Evolutionary conservation across 805 yeast genomes (phyloP).

Genomic region (Ogataea populi-albae): DNA sequence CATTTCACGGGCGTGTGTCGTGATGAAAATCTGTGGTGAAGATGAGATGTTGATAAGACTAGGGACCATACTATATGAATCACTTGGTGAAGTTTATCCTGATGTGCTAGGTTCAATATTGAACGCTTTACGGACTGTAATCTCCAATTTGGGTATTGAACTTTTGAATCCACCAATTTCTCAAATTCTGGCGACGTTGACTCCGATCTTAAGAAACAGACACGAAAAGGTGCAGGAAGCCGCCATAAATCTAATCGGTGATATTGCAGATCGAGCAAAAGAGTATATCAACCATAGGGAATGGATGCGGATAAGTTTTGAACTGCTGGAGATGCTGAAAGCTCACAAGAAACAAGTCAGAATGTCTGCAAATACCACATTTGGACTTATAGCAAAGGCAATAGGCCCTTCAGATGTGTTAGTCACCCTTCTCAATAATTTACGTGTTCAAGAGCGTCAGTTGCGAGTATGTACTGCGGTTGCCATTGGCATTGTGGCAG

Average conservation of each 20-base stretch:
- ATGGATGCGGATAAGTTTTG: conserved; percentile 97
- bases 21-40: conserved; percentile 62
- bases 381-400: conserved; percentile 86
- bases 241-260: conserved; percentile 74
- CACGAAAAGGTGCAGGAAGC: conserved; percentile 89
- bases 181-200: conserved; percentile 80
- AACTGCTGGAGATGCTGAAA: conserved; percentile 82
- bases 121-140: conserved; percentile 63
- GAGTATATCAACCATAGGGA: conserved; percentile 86
- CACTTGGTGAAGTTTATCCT: conserved; percentile 91
- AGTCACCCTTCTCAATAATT: conserved; percentile 75
- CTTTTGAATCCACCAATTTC: conserved; percentile 75
- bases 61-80: conserved; percentile 78
- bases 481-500: conserved; percentile 96
- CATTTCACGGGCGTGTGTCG: conserved; percentile 62
- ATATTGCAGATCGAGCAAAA: conserved; percentile 75
- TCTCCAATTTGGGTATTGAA: conserved; percentile 56
- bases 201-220: conserved; percentile 86
- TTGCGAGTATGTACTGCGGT: conserved; percentile 95
- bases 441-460: conserved; percentile 93
- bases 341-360: conserved; percentile 75
- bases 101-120: conserved; percentile 87
- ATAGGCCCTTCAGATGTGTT: conserved; percentile 96
- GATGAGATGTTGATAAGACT: conserved; percentile 61
- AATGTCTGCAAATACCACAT: conserved; percentile 82